Evolutionary conservation across 495 filamentous ascomycete species (phyloP).

Genomic region (Pyrenula aspistea): DNA sequence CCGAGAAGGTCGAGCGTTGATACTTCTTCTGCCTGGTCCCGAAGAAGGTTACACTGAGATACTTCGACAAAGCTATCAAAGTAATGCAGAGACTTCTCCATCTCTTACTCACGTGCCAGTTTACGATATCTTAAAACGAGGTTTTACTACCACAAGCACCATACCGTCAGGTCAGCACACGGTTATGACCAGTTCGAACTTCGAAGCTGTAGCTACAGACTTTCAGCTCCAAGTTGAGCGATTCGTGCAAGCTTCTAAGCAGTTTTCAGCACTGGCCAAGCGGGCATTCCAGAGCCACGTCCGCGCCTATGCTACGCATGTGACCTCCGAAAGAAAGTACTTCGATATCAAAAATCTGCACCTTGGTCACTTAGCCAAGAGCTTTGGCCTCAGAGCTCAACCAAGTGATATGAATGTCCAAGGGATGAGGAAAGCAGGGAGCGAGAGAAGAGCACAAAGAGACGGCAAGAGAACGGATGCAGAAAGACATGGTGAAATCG

Average conservation of each 20-base stretch:
- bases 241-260: conserved; percentile 49
- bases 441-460: conserved; percentile 35
- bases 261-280: conserved; percentile 57
- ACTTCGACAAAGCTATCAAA: conserved; percentile 44
- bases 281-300: conserved; percentile 85
- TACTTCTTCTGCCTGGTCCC: conserved; percentile 80
- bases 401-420: conserved; percentile 76
- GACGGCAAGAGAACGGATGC: conserved; percentile 19
- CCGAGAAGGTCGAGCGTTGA: conserved; percentile 69
- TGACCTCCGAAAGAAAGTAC: conserved; percentile 63
- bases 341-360: conserved; percentile 87
- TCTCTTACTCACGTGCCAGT: conserved; percentile 32
- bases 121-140: conserved; percentile 49
- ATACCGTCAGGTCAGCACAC: conserved; percentile 23
- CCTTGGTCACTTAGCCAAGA: conserved; percentile 87
- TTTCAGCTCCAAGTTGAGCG: conserved; percentile 65
- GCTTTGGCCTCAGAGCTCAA: conserved; percentile 76
- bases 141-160: conserved; percentile 26
- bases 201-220: conserved; percentile 62
- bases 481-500: conserved; percentile 22
- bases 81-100: background rate
- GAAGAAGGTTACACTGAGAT: conserved; percentile 84
- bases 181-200: conserved; percentile 24
- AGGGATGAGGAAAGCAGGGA: conserved; percentile 37
- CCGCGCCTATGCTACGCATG: conserved; percentile 88